Percentiles rank a stretch among this genome's conserved stretches.
These are phyloP conservation scores for Neonectria faginata DNA, from an alignment of 2,329 filamentous ascomycete species.

Conservation along the genomic window DNA sequence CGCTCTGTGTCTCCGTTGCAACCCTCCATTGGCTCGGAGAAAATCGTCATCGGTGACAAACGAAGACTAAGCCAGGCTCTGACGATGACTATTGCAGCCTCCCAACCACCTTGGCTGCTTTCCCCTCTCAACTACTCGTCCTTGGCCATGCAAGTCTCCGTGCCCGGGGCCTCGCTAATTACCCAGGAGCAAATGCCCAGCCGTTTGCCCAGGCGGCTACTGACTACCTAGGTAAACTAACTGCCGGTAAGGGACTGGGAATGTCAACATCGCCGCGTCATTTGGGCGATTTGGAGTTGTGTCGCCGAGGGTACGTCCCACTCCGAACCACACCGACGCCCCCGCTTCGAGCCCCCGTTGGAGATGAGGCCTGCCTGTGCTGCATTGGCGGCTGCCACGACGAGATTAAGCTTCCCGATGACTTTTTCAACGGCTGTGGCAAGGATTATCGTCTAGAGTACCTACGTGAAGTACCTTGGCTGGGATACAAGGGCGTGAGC, in stretches of 20 bases:
- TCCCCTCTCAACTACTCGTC: too few relatives aligned
- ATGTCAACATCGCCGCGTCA: conserved; percentile 3
- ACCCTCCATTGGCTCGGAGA: conserved; percentile 15
- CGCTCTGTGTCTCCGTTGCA: not conserved
- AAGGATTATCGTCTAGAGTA: not conserved
- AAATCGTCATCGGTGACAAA: conserved; percentile 24
- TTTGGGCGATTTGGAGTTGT: conserved; percentile 12
- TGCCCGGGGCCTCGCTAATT: conserved; percentile 11
- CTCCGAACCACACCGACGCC: conserved; percentile 3
- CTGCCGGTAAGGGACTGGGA: conserved; percentile 6
- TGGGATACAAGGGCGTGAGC: not conserved
- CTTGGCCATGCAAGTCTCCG: conserved; percentile 18
- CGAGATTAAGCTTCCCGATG: conserved; percentile 19
- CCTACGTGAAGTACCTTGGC: not conserved
- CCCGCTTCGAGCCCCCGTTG: conserved; percentile 8
- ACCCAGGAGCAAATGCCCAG: conserved; percentile 13
- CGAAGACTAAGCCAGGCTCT: conserved; percentile 23
- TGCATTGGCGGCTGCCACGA: conserved; percentile 16
- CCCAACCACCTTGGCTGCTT: not conserved
- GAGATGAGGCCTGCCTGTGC: conserved; percentile 1
- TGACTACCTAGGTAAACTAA: not conserved
- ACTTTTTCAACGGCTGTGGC: not conserved
- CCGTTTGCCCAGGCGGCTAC: conserved; percentile 4
- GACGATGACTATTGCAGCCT: conserved; percentile 5
- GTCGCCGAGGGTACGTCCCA: conserved; percentile 9